Evolutionary conservation across 192 early-diverging fungal genomes (phyloP), one percentile per base, ranked within the genome.

Genomic region (Nowakowskiella sp.): DNA sequence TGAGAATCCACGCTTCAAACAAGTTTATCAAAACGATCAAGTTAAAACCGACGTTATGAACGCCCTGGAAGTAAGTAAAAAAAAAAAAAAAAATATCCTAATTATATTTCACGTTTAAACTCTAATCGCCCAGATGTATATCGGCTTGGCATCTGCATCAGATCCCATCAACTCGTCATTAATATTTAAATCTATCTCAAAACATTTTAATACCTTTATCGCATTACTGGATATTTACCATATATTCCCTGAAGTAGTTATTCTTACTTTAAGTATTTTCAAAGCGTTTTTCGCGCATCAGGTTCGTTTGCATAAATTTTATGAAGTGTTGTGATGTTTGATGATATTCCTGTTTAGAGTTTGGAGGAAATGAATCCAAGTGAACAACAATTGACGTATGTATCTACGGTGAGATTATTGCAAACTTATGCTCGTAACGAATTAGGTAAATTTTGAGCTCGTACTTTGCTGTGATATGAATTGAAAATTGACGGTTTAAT

Each of bases 131-230:
- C 62, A 88, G 72, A 74, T 90, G 83, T 87, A 83, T 63, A 80
- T 81, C 54, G 87, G 87, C 23, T 60, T 90, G 2, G 85, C 83
- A n/a, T 51, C 85, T 9, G 78, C 85, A 0, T 64, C 72, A 24
- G 73, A 86, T 32, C 72, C 74, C 47, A 65, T 60, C 31, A 90
- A 84, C 42, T 78, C 81, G 13, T 60, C 49, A 5, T 68, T 68
- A 29, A 77, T 88, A 36, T 86, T 76, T 53, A 31, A 49, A 6
- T 72, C 76, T 30, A 71, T 64, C 57, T 55, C 78, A 10, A 59
- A 66, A 28, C 77, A 78, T 55, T 81, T 88, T 44, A 69, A 72
- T 16, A 70, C 70, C 31, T 82, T 90, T 57, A 62, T 81, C 5
- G 62, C 77, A 49, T 53, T 90, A 10, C 64, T 90, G 53, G 51